Evolutionary conservation across 768 basidiomycete species (phyloP), one percentile per base, ranked within the genome.

Genomic region (Tylopilus balloui): DNA sequence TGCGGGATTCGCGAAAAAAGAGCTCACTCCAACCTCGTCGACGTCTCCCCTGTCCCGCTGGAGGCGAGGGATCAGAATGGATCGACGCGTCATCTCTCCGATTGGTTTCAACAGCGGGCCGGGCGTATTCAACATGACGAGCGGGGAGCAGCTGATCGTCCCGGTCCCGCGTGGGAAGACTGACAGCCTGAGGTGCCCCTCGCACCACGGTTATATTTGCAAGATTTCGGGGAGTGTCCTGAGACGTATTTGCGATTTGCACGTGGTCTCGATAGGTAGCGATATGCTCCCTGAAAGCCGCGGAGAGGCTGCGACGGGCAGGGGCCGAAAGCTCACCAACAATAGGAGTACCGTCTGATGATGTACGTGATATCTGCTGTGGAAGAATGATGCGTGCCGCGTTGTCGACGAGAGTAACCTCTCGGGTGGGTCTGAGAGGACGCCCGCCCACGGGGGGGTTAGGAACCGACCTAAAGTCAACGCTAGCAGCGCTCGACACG

Each of bases 1-100:
- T 9, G 20, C 2, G 2, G 17, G 17, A 42, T n/a, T n/a, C n/a
- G n/a, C 17, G 12, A 8, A 37, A 49, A 54, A 11, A 39, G 38
- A 19, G 45, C 68, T 46, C 50, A 69, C 63, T 61, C 66, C 68
- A 67, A 42, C 69, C 68, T 46, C 69, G 59, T 49, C 64, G 59
- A 17, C 63, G 67, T 42, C 67, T 68, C 11, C 51, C 48, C 27
- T 53, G 64, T 37, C 49, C 54, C 31, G 37, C 31, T 0, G 54
- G 50, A 45, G 60, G 32, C 17, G 52, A 46, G 8, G 53, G 42
- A 25, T 50, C 42, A 25, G 54, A 51, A 31, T 41, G 52, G 36
- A 31, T 13, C 15, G 54, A 41, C 3, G 19, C 11, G 1, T 51
- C 52, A 10, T 54, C 59, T 34, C 55, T 52, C 42, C 47, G 52